Conservation (phyloP, 371 early-diverging fungal species). For the Mucor racemosus region DNA sequence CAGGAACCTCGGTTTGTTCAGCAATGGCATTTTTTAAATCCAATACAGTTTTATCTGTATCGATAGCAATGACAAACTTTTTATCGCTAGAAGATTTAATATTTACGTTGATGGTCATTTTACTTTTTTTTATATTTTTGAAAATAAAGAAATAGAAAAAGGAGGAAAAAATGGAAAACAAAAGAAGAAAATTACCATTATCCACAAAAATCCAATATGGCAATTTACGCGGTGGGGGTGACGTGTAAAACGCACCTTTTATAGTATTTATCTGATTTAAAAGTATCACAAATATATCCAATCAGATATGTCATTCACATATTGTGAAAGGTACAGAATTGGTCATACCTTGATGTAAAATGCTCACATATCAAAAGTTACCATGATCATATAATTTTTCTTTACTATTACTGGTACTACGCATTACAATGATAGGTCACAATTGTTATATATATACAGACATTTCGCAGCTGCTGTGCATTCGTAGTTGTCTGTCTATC, state of each 20-base stretch:
- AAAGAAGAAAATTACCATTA: neutral
- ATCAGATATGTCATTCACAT: neutral
- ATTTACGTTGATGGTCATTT: constrained; percentile 61
- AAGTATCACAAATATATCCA: neutral
- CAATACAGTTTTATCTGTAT: constrained; percentile 67
- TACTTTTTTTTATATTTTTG: neutral
- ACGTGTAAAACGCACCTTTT: constrained; percentile 7
- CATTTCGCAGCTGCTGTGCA: no score
- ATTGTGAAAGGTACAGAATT: neutral
- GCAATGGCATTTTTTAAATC: constrained; percentile 83
- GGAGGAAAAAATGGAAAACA: constrained; percentile 5
- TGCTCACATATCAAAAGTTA: no score
- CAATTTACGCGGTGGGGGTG: neutral
- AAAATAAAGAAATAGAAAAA: constrained; percentile 1
- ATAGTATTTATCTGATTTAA: neutral
- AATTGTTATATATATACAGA: no score
- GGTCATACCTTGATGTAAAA: neutral
- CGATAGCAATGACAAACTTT: constrained; percentile 74
- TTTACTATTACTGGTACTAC: no score
- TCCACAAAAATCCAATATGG: neutral
- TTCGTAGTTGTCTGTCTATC: no score
- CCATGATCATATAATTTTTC: no score
- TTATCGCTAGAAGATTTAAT: constrained; percentile 88
- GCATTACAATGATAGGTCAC: no score
- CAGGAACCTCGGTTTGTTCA: constrained; percentile 71